phyloP scores from a whole-genome alignment of 352 stramenopile species.

The Phytopythium kandeliae region DNA sequence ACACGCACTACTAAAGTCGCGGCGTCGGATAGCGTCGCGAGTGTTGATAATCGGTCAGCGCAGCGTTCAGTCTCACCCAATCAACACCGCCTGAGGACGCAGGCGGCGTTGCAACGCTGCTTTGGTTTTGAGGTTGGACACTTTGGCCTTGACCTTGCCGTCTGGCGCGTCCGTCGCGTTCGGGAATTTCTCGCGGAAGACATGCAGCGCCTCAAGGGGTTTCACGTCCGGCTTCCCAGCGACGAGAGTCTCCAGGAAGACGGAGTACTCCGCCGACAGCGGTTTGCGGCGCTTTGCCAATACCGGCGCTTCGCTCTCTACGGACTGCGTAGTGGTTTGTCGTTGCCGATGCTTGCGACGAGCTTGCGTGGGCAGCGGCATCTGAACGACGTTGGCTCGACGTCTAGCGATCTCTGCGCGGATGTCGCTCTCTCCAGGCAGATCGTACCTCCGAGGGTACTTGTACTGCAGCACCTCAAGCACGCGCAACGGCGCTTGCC shows the following conservation, averaged over 20 bases:
- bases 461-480: slow-evolving; percentile 3
- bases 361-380: not conserved
- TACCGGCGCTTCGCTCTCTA: no score
- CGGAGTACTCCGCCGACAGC: not conserved
- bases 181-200: slow-evolving; percentile 2
- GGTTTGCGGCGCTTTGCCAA: not conserved
- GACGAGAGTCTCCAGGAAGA: slow-evolving; percentile 3
- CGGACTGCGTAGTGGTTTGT: not conserved
- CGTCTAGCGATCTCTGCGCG: not conserved
- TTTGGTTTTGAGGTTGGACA: slow-evolving; percentile 7
- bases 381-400: not conserved
- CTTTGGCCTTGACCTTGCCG: slow-evolving; percentile 4
- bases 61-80: no score
- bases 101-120: not conserved
- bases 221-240: not conserved
- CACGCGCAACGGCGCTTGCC: not conserved
- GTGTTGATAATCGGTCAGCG: no score
- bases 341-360: not conserved
- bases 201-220: slow-evolving; percentile 2
- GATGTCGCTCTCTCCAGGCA: slow-evolving; percentile 6
- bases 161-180: not conserved
- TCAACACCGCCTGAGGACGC: not conserved
- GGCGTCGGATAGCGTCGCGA: no score
- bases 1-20: no score
- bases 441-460: slow-evolving; percentile 5